Evolutionary conservation across 192 early-diverging fungal species (phyloP).

Genomic region (Thoreauomyces humboldtii): DNA sequence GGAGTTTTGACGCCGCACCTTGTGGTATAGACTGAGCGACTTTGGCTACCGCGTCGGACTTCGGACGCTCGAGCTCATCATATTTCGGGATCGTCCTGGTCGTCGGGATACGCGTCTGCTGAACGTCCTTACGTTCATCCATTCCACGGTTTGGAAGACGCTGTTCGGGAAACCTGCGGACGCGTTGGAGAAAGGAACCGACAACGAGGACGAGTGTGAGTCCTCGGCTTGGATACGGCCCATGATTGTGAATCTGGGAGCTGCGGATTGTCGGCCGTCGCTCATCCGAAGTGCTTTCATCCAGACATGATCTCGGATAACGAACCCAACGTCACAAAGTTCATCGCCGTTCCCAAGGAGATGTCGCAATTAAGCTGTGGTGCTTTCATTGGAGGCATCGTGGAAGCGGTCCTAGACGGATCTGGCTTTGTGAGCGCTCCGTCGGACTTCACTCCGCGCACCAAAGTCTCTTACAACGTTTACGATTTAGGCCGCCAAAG

Average conservation of each 20-base stretch:
- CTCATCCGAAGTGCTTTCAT: too few relatives aligned
- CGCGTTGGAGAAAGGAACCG: constrained; percentile 92
- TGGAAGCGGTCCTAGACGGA: constrained; percentile 91
- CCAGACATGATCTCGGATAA: constrained; percentile 99
- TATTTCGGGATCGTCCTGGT: constrained; percentile 83
- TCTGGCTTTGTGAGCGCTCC: constrained; percentile 77
- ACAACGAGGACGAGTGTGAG: constrained; percentile 95
- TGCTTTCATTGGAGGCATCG: constrained; percentile 93
- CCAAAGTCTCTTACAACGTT: not conserved
- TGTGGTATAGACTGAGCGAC: constrained; percentile 79
- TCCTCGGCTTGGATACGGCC: too few relatives aligned
- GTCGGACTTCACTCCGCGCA: not conserved
- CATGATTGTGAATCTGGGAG: constrained; percentile 75
- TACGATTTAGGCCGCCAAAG: constrained; percentile 68
- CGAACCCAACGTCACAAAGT: constrained; percentile 84
- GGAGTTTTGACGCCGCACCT: not conserved
- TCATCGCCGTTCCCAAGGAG: constrained; percentile 93
- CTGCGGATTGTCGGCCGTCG: too few relatives aligned
- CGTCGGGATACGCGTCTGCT: constrained; percentile 90
- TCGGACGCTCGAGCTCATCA: constrained; percentile 81
- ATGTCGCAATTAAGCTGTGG: constrained; percentile 87
- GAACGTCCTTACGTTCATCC: constrained; percentile 88
- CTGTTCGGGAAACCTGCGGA: constrained; percentile 97
- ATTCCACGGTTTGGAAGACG: constrained; percentile 89
- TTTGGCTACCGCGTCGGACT: constrained; percentile 93